Evolutionary conservation across 768 basidiomycete genomes (phyloP).

Genomic region (Heimioporus sp.): DNA sequence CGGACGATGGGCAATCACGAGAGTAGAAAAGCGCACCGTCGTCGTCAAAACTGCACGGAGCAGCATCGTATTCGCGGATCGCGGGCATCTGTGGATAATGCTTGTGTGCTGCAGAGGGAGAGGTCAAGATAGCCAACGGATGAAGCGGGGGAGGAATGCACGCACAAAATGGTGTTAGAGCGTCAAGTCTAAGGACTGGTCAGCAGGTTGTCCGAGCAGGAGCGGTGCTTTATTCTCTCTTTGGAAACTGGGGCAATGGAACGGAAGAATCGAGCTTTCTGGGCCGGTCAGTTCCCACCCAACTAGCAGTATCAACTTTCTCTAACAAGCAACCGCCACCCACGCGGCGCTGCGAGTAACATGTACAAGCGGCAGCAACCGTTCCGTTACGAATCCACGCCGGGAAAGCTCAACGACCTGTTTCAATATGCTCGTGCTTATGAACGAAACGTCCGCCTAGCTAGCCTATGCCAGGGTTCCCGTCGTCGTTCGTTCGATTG

Average conservation of each 20-base stretch:
- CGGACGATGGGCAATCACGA: not conserved
- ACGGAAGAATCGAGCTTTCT: constrained; percentile 28
- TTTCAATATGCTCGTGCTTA: no score
- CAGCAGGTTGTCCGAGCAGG: constrained; percentile 21
- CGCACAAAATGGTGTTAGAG: constrained; percentile 28
- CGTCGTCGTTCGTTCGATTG: no score
- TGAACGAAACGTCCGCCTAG: no score
- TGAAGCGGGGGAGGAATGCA: constrained; percentile 11
- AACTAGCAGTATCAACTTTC: constrained; percentile 6
- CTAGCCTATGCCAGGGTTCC: no score
- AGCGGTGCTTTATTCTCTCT: constrained; percentile 34
- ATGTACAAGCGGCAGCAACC: not conserved
- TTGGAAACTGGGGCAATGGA: constrained; percentile 33
- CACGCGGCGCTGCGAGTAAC: constrained; percentile 1
- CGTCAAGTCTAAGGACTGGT: constrained; percentile 14
- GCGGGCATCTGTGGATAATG: constrained; percentile 15
- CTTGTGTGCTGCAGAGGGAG: not conserved
- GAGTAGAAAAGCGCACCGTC: constrained; percentile 28
- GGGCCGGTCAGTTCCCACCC: constrained; percentile 30
- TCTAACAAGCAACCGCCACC: constrained; percentile 10
- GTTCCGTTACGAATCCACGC: not conserved
- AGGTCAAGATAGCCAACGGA: constrained; percentile 8
- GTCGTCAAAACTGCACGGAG: constrained; percentile 32
- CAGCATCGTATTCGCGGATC: constrained; percentile 26
- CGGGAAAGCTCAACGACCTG: no score